Conservation (phyloP, 1,284 basidiomycete genomes). For the Cryptococcus deneoformans region DNA sequence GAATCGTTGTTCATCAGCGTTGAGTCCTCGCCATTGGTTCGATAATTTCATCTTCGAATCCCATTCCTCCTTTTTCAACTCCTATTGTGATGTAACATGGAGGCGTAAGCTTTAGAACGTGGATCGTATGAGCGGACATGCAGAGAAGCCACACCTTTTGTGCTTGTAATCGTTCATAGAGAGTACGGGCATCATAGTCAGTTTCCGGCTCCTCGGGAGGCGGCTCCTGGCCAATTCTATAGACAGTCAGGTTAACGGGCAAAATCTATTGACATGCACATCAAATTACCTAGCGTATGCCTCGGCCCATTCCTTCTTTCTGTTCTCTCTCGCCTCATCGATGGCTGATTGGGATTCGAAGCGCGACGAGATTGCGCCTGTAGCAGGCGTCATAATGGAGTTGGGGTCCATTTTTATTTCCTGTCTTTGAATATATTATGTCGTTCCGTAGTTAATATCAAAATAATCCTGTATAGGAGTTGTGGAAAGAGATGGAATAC, state of each 20-base stretch:
- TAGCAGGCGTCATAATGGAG: constrained; percentile 19
- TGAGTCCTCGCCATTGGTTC: constrained; percentile 86
- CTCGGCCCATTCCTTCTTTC: constrained; percentile 87
- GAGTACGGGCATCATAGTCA: constrained; percentile 75
- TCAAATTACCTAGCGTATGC: constrained; percentile 74
- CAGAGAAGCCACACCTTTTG: constrained; percentile 26
- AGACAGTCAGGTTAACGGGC: neutral
- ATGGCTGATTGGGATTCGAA: constrained; percentile 70
- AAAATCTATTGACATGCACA: neutral
- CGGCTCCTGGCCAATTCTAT: constrained; percentile 78
- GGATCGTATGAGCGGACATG: no score
- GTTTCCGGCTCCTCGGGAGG: constrained; percentile 66
- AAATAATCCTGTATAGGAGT: no score
- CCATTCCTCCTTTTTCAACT: constrained; percentile 92
- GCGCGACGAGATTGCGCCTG: constrained; percentile 41
- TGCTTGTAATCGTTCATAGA: constrained; percentile 61
- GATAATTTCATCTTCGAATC: constrained; percentile 88
- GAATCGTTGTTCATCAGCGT: constrained; percentile 87
- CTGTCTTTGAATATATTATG: neutral
- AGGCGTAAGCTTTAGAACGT: no score
- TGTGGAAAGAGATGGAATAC: no score
- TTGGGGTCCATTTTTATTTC: constrained; percentile 18
- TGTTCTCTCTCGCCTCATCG: constrained; percentile 68
- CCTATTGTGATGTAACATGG: constrained; percentile 50
- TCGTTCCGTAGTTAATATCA: no score